Conservation (phyloP, 495 filamentous ascomycete genomes). For the Lasiosphaeria miniovina region DNA sequence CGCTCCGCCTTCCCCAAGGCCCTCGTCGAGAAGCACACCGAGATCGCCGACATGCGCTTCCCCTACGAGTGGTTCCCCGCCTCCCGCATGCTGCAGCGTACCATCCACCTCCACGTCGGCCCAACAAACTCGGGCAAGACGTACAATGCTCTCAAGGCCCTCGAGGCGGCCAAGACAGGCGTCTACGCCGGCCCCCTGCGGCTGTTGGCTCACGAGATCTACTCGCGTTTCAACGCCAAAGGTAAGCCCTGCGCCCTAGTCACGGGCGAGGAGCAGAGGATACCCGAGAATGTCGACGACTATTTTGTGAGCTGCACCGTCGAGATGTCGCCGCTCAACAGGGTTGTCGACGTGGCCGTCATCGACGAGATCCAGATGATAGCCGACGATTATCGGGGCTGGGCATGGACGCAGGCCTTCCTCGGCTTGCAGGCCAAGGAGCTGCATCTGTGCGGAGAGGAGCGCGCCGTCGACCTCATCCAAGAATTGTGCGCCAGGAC, state of each 20-base stretch:
- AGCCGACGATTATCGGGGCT: constrained; percentile 72
- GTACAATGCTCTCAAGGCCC: constrained; percentile 85
- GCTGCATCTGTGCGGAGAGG: constrained; percentile 91
- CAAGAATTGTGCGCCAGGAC: constrained; percentile 71
- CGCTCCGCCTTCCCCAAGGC: constrained; percentile 33
- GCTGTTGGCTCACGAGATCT: constrained; percentile 91
- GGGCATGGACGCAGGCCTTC: constrained; percentile 95
- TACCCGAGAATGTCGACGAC: constrained; percentile 46
- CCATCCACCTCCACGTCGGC: constrained; percentile 89
- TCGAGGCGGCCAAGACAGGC: constrained; percentile 71
- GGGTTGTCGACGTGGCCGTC: constrained; percentile 78
- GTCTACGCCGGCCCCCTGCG: constrained; percentile 91
- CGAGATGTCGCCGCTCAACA: constrained; percentile 83
- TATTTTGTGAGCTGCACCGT: constrained; percentile 83
- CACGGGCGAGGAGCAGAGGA: constrained; percentile 83
- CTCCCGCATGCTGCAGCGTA: constrained; percentile 73
- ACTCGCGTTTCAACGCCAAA: constrained; percentile 70
- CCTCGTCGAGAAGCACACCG: constrained; percentile 51
- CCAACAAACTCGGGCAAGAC: constrained; percentile 99
- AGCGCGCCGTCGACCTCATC: constrained; percentile 75
- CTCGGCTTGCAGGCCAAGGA: constrained; percentile 83
- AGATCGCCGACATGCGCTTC: constrained; percentile 73
- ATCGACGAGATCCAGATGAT: constrained; percentile 99
- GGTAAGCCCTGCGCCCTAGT: constrained; percentile 74
- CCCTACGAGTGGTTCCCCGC: constrained; percentile 89